phyloP scores from a whole-genome alignment of 805 yeast species.

The Saturnispora saitoi region DNA sequence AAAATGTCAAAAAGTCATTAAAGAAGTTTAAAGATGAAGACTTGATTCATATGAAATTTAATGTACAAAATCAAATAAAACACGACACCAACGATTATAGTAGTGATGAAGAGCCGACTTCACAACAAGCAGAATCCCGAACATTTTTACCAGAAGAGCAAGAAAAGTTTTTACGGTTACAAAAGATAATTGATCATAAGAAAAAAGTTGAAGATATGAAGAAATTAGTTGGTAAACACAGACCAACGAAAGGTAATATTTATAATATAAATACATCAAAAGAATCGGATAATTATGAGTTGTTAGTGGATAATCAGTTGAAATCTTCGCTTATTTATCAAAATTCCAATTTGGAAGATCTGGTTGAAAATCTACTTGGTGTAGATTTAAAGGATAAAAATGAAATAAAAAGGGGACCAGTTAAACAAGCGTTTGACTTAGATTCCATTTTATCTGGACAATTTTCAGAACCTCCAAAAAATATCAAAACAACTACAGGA shows the following conservation, averaged over 20 bases:
- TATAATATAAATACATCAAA: slow-evolving; percentile 11
- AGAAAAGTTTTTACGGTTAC: slow-evolving; percentile 11
- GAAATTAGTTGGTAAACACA: background rate
- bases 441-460: slow-evolving; percentile 5
- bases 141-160: slow-evolving; percentile 15
- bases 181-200: slow-evolving; percentile 13
- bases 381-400: slow-evolving; percentile 4
- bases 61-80: background rate
- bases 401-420: background rate
- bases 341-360: slow-evolving; percentile 8
- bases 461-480: background rate
- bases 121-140: slow-evolving; percentile 6
- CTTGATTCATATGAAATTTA: slow-evolving; percentile 8
- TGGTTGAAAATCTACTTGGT: slow-evolving; percentile 12
- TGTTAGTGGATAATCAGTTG: slow-evolving; percentile 9
- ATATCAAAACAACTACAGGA: background rate
- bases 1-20: background rate
- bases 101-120: background rate
- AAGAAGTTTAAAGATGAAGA: slow-evolving; percentile 10
- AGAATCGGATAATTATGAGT: slow-evolving; percentile 13
- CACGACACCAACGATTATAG: background rate
- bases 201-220: slow-evolving; percentile 12
- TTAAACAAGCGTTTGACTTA: slow-evolving; percentile 6
- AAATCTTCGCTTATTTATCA: background rate
- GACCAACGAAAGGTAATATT: slow-evolving; percentile 6